Conservation (phyloP, 2,329 filamentous ascomycete genomes). For the Alternaria gansuensis region DNA sequence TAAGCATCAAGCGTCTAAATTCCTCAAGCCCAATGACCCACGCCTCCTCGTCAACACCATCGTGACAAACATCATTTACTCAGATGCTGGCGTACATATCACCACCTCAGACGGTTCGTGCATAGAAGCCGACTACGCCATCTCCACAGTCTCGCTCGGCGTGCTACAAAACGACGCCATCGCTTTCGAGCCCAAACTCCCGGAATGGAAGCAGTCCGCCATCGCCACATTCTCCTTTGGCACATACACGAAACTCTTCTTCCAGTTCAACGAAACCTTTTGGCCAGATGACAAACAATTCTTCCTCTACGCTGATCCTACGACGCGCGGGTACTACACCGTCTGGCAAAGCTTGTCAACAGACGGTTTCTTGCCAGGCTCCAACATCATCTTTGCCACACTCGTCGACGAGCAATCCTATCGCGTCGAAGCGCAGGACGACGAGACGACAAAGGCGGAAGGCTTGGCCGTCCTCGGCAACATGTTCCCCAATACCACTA, state of each 20-base stretch:
- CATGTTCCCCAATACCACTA: conserved; percentile 67
- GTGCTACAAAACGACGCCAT: conserved; percentile 71
- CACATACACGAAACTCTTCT: conserved; percentile 77
- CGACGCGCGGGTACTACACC: conserved; percentile 63
- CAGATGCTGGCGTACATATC: conserved; percentile 62
- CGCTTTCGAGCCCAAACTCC: conserved; percentile 66
- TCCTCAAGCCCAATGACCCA: conserved; percentile 64
- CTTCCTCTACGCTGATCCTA: conserved; percentile 62
- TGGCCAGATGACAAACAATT: conserved; percentile 67
- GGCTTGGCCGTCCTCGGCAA: conserved; percentile 65
- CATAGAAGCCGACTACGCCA: conserved; percentile 67
- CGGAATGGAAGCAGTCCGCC: conserved; percentile 69
- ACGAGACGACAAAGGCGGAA: conserved; percentile 66
- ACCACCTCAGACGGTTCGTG: conserved; percentile 64
- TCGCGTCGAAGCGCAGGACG: conserved; percentile 66
- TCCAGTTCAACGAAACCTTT: conserved; percentile 73
- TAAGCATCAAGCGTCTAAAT: conserved; percentile 65
- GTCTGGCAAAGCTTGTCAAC: conserved; percentile 71
- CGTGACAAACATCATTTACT: conserved; percentile 65
- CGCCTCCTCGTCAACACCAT: conserved; percentile 67
- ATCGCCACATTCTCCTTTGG: conserved; percentile 73
- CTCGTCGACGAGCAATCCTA: conserved; percentile 66
- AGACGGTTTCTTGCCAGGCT: conserved; percentile 66
- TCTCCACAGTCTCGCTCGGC: conserved; percentile 73
- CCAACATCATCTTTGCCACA: conserved; percentile 72